Percentiles rank a stretch among this genome's conserved stretches.
Conservation (phyloP, 306 rosid species). For the Trichosanthes truncata region DNA sequence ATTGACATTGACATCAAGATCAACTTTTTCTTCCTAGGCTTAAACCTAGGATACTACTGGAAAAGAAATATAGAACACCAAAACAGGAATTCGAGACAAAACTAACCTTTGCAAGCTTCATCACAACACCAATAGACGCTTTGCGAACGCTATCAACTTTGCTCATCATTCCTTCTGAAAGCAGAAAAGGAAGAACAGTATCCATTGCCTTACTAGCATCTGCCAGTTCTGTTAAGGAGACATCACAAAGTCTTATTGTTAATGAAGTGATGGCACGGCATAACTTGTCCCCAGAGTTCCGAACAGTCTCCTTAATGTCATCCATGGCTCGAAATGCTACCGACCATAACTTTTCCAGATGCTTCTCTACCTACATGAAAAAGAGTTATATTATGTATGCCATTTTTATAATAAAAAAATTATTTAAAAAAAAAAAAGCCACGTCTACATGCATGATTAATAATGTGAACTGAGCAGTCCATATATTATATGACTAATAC, state of each 20-base stretch:
- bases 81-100: conserved; percentile 1
- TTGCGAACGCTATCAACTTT: conserved; percentile 82
- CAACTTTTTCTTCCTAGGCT: neutral
- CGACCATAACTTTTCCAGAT: conserved; percentile 71
- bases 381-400: neutral
- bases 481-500: neutral
- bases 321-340: conserved; percentile 94
- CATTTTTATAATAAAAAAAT: neutral
- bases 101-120: conserved; percentile 93
- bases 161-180: conserved; percentile 83
- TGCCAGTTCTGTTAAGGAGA: conserved; percentile 57
- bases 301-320: conserved; percentile 91
- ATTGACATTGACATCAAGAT: neutral
- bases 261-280: conserved; percentile 66
- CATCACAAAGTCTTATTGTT: conserved; percentile 84
- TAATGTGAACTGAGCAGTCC: neutral
- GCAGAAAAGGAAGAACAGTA: conserved; percentile 80
- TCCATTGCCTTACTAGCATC: conserved; percentile 84
- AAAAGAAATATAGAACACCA: neutral
- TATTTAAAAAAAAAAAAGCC: neutral
- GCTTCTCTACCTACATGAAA: conserved; percentile 52
- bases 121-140: conserved; percentile 81
- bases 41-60: neutral
- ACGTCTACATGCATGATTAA: neutral
- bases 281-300: conserved; percentile 79